phyloP scores from a whole-genome alignment of 768 basidiomycete species.

The Podaxis sp. region DNA sequence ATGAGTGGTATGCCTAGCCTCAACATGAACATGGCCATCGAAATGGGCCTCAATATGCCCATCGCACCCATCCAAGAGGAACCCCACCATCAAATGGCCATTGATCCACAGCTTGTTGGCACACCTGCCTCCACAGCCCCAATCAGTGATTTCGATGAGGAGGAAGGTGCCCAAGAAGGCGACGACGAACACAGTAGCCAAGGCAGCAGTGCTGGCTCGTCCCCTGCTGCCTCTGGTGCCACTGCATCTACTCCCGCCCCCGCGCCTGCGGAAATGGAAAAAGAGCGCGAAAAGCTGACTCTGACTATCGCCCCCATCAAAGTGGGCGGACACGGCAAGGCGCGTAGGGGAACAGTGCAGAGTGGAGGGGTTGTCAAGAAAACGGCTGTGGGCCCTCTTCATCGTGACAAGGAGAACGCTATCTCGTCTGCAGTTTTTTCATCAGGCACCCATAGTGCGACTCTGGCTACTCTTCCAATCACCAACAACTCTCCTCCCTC shows the following conservation, averaged over 20 bases:
- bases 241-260: slow-evolving; percentile 11
- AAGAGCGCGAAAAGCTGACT: slow-evolving; percentile 35
- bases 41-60: slow-evolving; percentile 16
- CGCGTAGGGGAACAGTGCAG: slow-evolving; percentile 66
- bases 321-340: slow-evolving; percentile 59
- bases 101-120: slow-evolving; percentile 78
- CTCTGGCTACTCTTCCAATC: background rate
- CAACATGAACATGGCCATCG: slow-evolving; percentile 13
- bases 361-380: slow-evolving; percentile 76
- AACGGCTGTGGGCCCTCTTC: slow-evolving; percentile 24
- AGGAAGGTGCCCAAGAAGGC: slow-evolving; percentile 29
- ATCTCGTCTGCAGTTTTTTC: slow-evolving; percentile 2
- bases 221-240: slow-evolving; percentile 13
- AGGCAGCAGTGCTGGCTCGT: slow-evolving; percentile 17
- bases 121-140: slow-evolving; percentile 46
- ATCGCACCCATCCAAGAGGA: slow-evolving; percentile 19
- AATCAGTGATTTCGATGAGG: slow-evolving; percentile 37
- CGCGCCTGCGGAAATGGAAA: slow-evolving; percentile 12
- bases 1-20: slow-evolving; percentile 25
- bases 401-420: slow-evolving; percentile 38
- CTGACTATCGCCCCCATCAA: slow-evolving; percentile 55
- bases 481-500: background rate
- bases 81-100: slow-evolving; percentile 30
- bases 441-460: slow-evolving; percentile 22
- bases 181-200: slow-evolving; percentile 24